These are phyloP conservation scores for Boletus sp. DNA, from an alignment of 768 basidiomycete genomes.

Conservation along the genomic window DNA sequence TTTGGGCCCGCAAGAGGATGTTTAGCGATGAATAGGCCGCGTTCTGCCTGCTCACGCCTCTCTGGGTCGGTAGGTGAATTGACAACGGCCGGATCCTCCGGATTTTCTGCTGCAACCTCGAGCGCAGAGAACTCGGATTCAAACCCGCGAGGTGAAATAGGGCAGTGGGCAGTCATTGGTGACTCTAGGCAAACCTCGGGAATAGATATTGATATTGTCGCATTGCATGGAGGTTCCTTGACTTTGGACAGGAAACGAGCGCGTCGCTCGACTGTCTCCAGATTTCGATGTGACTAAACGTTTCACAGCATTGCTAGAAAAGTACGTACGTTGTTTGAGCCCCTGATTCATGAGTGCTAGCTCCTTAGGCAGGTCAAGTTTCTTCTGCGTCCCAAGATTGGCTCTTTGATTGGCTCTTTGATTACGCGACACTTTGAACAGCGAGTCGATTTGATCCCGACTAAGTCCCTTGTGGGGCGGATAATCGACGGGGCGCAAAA, in stretches of 20 bases:
- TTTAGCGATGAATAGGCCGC: constrained; percentile 39
- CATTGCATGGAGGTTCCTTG: constrained; percentile 60
- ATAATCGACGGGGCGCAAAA: constrained; percentile 43
- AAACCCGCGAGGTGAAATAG: constrained; percentile 65
- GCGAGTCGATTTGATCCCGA: constrained; percentile 56
- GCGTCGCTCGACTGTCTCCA: constrained; percentile 61
- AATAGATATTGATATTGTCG: constrained; percentile 48
- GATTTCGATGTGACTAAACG: not conserved
- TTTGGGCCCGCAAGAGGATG: constrained; percentile 13
- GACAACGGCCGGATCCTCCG: not conserved
- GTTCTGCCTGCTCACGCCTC: constrained; percentile 70
- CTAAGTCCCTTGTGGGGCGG: constrained; percentile 52
- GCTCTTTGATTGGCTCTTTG: constrained; percentile 47
- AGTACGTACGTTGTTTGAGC: constrained; percentile 64
- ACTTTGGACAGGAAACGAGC: constrained; percentile 74
- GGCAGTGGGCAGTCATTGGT: constrained; percentile 64
- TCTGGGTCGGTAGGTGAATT: not conserved
- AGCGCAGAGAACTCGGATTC: constrained; percentile 60
- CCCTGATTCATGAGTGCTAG: constrained; percentile 69
- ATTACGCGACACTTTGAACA: constrained; percentile 61
- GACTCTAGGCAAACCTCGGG: constrained; percentile 70
- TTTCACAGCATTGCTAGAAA: constrained; percentile 1
- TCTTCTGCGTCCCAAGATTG: constrained; percentile 42
- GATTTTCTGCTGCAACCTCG: constrained; percentile 39
- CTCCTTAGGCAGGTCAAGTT: constrained; percentile 66